Evolutionary conservation across 768 basidiomycete genomes (phyloP).

Genomic region (Tylopilus cervinicoccineus): DNA sequence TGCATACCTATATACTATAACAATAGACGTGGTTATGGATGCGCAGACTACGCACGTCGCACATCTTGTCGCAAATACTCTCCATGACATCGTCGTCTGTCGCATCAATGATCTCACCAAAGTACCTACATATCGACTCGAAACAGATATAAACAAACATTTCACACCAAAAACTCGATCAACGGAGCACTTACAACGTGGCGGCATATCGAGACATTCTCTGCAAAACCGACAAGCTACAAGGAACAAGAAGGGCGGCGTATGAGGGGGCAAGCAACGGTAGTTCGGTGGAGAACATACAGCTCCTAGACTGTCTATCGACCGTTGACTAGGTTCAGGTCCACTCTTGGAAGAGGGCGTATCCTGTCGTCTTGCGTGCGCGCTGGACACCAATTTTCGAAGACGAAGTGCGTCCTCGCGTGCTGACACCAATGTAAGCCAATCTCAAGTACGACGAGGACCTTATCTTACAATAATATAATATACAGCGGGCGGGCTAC

Average conservation of each 20-base stretch:
- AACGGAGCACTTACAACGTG: conserved; percentile 54
- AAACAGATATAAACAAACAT: neutral
- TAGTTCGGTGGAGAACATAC: conserved; percentile 35
- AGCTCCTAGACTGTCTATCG: conserved; percentile 56
- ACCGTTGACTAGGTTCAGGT: conserved; percentile 64
- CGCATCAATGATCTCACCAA: conserved; percentile 64
- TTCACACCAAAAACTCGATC: neutral
- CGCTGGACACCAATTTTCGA: conserved; percentile 45
- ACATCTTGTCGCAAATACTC: conserved; percentile 70
- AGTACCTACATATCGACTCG: conserved; percentile 75
- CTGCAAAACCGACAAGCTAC: conserved; percentile 52
- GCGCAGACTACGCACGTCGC: conserved; percentile 54
- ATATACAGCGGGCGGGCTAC: conserved; percentile 74
- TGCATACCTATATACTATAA: conserved; percentile 57
- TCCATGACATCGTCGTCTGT: conserved; percentile 41
- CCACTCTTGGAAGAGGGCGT: conserved; percentile 43
- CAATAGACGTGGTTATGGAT: neutral
- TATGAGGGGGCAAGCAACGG: conserved; percentile 18
- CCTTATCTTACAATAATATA: conserved; percentile 68
- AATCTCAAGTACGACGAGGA: neutral
- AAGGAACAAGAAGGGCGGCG: neutral
- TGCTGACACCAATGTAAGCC: conserved; percentile 37
- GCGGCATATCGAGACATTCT: conserved; percentile 56
- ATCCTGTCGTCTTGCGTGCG: conserved; percentile 43
- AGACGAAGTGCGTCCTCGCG: conserved; percentile 68